phyloP scores from a whole-genome alignment of 2,329 filamentous ascomycete species.

The Neoarthrinium moseri region DNA sequence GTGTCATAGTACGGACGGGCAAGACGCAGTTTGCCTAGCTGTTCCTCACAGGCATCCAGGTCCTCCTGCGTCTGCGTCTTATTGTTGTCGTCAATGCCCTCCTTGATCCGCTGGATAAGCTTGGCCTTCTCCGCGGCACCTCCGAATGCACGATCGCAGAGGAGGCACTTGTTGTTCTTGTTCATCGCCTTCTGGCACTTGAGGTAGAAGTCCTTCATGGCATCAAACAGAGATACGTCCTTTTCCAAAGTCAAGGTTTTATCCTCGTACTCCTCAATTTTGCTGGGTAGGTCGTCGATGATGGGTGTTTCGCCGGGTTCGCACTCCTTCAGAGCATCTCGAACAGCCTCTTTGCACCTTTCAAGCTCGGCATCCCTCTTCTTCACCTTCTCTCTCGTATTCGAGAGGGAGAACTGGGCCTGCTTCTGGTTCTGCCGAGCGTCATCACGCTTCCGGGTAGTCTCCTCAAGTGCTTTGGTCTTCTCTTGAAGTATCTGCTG shows the following conservation, averaged over 20 bases:
- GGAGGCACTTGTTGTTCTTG: slow-evolving; percentile 69
- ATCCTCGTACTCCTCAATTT: slow-evolving; percentile 47
- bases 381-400: slow-evolving; percentile 60
- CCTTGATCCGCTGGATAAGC: slow-evolving; percentile 66
- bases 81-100: slow-evolving; percentile 59
- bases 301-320: slow-evolving; percentile 38
- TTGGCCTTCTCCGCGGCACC: slow-evolving; percentile 60
- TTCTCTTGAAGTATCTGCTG: slow-evolving; percentile 61
- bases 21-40: slow-evolving; percentile 58
- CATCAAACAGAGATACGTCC: slow-evolving; percentile 67
- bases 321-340: slow-evolving; percentile 44
- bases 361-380: slow-evolving; percentile 63
- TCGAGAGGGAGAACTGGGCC: slow-evolving; percentile 70
- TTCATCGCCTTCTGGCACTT: slow-evolving; percentile 66
- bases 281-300: slow-evolving; percentile 54
- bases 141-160: slow-evolving; percentile 72
- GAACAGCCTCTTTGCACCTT: slow-evolving; percentile 57
- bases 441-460: slow-evolving; percentile 69
- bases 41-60: slow-evolving; percentile 47
- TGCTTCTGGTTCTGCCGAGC: slow-evolving; percentile 73
- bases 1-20: slow-evolving; percentile 71
- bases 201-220: slow-evolving; percentile 69
- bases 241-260: slow-evolving; percentile 62
- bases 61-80: slow-evolving; percentile 62
- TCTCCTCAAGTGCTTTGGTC: slow-evolving; percentile 56